Evolutionary conservation across 2,329 filamentous ascomycete genomes (phyloP).

Genomic region (Hypoxylon sp.): DNA sequence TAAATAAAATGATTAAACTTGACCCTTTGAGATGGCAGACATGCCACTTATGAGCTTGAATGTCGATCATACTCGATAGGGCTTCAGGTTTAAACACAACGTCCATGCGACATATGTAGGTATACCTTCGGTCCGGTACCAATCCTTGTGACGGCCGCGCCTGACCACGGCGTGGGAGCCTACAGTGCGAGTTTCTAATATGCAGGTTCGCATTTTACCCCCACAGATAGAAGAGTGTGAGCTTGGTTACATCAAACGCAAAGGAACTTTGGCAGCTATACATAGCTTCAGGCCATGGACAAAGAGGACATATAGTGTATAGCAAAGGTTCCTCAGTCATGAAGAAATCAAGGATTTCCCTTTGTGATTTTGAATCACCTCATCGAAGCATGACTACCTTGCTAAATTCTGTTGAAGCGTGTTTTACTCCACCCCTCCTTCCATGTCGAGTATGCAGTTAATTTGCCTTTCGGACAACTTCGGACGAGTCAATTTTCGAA

Average conservation of each 20-base stretch:
- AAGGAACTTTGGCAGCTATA: not conserved
- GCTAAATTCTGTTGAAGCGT: not conserved
- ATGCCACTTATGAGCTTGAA: conserved; percentile 1
- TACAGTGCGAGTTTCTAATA: conserved; percentile 14
- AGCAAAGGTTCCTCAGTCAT: not conserved
- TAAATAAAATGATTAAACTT: conserved; percentile 8
- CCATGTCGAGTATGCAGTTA: not conserved
- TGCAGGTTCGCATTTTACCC: conserved; percentile 8
- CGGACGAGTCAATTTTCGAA: conserved; percentile 15
- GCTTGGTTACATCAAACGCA: not conserved
- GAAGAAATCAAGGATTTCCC: conserved; percentile 7
- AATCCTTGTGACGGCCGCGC: conserved; percentile 20
- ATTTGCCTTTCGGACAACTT: conserved; percentile 12
- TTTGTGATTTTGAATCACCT: not conserved
- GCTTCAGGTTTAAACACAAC: conserved; percentile 8
- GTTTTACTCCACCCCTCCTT: conserved; percentile 10
- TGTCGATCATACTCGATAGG: conserved; percentile 25
- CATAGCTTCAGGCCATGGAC: not conserved
- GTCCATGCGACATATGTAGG: conserved; percentile 13
- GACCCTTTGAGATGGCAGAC: not conserved
- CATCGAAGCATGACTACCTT: not conserved
- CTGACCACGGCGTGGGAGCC: conserved; percentile 10
- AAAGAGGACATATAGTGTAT: not conserved
- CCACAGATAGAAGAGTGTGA: conserved; percentile 13
- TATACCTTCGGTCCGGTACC: conserved; percentile 26